Evolutionary conservation across 768 basidiomycete species (phyloP).

Genomic region (Rhodosporidiobolus sp.): DNA sequence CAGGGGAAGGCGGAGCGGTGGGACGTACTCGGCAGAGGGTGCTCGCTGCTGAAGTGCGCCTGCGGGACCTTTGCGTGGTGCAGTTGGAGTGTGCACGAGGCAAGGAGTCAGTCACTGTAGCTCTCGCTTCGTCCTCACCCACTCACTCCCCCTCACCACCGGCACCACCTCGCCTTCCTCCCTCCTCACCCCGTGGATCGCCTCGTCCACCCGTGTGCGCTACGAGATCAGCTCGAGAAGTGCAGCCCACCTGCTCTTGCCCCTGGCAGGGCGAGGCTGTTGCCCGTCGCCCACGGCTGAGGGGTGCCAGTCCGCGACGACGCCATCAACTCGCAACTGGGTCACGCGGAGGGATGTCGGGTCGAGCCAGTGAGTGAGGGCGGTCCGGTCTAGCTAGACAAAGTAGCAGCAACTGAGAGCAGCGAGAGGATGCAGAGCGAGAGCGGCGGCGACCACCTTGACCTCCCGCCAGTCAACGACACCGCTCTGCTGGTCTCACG

Average conservation of each 20-base stretch:
- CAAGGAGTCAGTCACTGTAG: background rate
- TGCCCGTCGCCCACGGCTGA: conserved; percentile 1
- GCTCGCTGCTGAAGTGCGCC: background rate
- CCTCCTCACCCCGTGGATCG: too few relatives aligned
- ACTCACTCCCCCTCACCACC: background rate
- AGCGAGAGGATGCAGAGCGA: too few relatives aligned
- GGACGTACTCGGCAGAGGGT: conserved; percentile 7
- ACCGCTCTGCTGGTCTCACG: too few relatives aligned
- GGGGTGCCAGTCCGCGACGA: conserved; percentile 1
- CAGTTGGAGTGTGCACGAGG: background rate
- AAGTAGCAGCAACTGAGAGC: too few relatives aligned
- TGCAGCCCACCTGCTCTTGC: background rate
- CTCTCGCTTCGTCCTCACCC: background rate
- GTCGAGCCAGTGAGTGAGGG: background rate
- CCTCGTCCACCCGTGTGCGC: background rate
- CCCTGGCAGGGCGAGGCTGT: background rate
- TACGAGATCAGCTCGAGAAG: background rate
- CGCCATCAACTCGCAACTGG: background rate
- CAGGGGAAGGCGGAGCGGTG: background rate
- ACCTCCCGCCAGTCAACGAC: too few relatives aligned
- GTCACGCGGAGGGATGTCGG: too few relatives aligned
- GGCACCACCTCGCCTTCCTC: background rate
- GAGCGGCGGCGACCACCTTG: too few relatives aligned
- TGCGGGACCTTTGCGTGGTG: background rate
- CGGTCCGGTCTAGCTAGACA: background rate